Percentiles rank a stretch among this genome's conserved stretches.
Conservation (phyloP, 2,329 filamentous ascomycete genomes). For the Hypoxylon sp. region DNA sequence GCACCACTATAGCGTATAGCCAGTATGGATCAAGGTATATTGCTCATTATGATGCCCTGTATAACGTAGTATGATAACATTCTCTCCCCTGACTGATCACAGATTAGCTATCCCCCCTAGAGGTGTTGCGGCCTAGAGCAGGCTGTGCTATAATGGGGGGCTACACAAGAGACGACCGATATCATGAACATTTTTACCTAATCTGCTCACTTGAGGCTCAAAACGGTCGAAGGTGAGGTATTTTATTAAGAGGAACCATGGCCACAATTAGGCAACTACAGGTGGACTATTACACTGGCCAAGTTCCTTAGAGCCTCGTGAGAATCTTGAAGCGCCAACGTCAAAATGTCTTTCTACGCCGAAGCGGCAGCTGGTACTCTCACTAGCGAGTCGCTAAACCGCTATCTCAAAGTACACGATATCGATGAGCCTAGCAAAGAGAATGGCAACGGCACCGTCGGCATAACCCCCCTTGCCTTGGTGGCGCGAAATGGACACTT, state of each 20-base stretch:
- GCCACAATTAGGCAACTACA: neutral
- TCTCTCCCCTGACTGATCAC: neutral
- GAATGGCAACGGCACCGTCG: constrained; percentile 13
- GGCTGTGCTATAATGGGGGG: neutral
- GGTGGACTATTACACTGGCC: neutral
- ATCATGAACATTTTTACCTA: neutral
- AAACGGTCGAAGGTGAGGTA: neutral
- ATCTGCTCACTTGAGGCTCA: neutral
- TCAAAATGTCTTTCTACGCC: constrained; percentile 23
- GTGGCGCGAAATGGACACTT: constrained; percentile 24
- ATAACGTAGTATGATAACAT: neutral
- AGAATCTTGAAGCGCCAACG: neutral
- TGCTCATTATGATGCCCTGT: neutral
- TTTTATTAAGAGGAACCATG: neutral
- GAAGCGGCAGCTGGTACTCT: constrained; percentile 15
- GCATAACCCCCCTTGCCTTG: constrained; percentile 23
- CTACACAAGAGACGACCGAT: too few species aligned
- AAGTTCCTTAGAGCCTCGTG: neutral
- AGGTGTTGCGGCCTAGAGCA: neutral
- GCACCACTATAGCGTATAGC: constrained; percentile 3
- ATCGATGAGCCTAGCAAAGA: constrained; percentile 24
- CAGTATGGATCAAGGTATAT: constrained; percentile 4
- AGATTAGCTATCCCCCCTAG: neutral
- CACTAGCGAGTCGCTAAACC: constrained; percentile 3
- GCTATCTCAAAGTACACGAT: constrained; percentile 11